Base-by-base conservation (phyloP, 805 yeast species). In the Candida montana region DNA sequence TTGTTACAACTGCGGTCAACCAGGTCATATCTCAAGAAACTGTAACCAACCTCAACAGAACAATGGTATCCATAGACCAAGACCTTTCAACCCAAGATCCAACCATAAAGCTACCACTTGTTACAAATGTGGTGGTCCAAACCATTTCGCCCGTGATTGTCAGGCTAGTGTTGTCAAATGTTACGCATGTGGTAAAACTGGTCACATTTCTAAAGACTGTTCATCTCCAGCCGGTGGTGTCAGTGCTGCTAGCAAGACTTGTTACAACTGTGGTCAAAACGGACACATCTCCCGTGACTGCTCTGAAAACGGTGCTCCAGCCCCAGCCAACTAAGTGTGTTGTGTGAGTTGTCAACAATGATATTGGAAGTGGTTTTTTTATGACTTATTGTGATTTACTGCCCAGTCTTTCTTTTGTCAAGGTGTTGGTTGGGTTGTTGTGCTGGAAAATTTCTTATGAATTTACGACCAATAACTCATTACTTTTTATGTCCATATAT, bases 271-370 rank as follows among this genome's bases (percentile, higher is more conserved):
- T 58, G 69, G 71, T 59, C 66, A 63, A 48, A 41, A 84, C 40
- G 97, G 96, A 52, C 97, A 89, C 71, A 81, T 89, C 58, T 85
- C 95, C 55, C 82, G 76, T 69, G 88, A 81, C 59, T 86, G 95
- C 64, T 16, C 51, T 12, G 33, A 46, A 16, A 37, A 37, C 30
- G 20, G 11, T 28, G 31, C 29, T 26, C 23, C 15, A 21, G 7
- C 39, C 16, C 24, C 33, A 21, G 6, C 24, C 24, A 21, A 21
- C 24, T 21, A 21, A 9, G 9, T 21, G 24, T 21, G 24, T 21
- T 21, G 24, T n/a, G n/a, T n/a, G n/a, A n/a, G n/a, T n/a, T 7
- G 26, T 23, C 9, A 10, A 7, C 26, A 23, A 23, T 7, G 26
- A 10, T 10, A 23, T 19, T 31, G 40, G 39, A 34, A 12, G 29